Evolutionary conservation across 352 stramenopile genomes (phyloP), one percentile per base, ranked within the genome.

Genomic region (Globisporangium heterothallicum): DNA sequence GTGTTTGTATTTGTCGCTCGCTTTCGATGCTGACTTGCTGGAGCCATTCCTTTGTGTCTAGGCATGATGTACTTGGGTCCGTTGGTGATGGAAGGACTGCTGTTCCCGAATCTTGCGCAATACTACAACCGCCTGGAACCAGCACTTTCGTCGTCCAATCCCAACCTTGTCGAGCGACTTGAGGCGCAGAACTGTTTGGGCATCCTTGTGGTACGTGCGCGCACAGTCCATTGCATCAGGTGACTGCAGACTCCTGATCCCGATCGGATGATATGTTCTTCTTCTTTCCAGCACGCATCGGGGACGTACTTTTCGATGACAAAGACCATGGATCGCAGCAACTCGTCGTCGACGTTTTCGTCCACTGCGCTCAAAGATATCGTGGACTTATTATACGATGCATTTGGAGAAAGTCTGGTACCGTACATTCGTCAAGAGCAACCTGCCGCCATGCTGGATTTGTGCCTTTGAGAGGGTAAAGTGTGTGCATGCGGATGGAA

Each of bases 1-100:
- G n/a, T n/a, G n/a, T n/a, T 41, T 14, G 14, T 8, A 5, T 14
- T 38, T 35, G 6, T 0, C 4, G 27, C 10, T 48, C 12, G 7
- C 7, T n/a, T 1, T 59, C 7, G 47, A 5, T 2, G 12, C 25
- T 47, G 35, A 14, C 7, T 24, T 4, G 30, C 14, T 25, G 0
- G 3, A 18, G 6, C 8, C n/a, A 16, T 38, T 10, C 29, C 10
- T 7, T 42, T 21, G 14, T 43, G 3, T n/a, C 4, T 41, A 89
- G 78, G 78, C 7, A 84, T 97, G 65, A 75, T 94, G 29, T 83
- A 88, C 27, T 83, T 98, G 64, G 94, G 94, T n/a, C 78, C 88
- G 34, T 74, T 96, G 16, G 88, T 95, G 18, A 84, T 98, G 53
- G 90, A 97, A 68, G 88, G 78, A 12, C 84, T 98, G 68, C 71